A percentile compares a stretch with the other conserved stretches of the same genome.
These are phyloP conservation scores for Phytophthora pisi DNA, from an alignment of 352 stramenopile species.

Conservation along the genomic window DNA sequence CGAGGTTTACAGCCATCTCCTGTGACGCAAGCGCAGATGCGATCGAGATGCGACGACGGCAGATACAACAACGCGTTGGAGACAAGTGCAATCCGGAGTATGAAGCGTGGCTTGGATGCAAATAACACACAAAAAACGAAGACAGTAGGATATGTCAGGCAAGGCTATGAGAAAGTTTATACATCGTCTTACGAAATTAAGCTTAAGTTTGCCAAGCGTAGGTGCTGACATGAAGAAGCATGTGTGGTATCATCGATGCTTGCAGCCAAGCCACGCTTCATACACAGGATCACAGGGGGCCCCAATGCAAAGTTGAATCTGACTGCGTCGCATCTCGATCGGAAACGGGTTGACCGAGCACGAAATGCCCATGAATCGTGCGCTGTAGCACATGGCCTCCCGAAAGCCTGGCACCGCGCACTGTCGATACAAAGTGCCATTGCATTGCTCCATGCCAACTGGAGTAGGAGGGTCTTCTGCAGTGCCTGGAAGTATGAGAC, in stretches of 20 bases:
- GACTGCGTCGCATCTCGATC: constrained; percentile 24
- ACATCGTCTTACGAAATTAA: too few relatives aligned
- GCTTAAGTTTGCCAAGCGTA: too few relatives aligned
- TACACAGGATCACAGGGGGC: constrained; percentile 13
- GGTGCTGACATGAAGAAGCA: too few relatives aligned
- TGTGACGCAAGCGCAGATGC: neutral
- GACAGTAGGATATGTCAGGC: too few relatives aligned
- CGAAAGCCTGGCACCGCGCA: constrained; percentile 2
- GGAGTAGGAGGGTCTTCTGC: constrained; percentile 11
- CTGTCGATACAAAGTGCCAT: constrained; percentile 34
- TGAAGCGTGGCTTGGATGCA: constrained; percentile 13
- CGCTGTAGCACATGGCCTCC: constrained; percentile 33
- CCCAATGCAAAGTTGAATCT: constrained; percentile 15
- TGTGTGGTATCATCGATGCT: neutral
- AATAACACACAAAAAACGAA: neutral
- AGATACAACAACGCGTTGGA: neutral
- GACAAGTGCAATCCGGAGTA: neutral
- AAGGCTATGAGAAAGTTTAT: too few relatives aligned
- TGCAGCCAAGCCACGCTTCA: constrained; percentile 14
- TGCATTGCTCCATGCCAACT: constrained; percentile 24
- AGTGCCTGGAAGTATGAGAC: constrained; percentile 8
- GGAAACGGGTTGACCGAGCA: constrained; percentile 22
- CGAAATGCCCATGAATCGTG: constrained; percentile 30
- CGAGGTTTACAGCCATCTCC: neutral
- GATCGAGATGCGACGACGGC: constrained; percentile 6